Percentiles rank a stretch among this genome's conserved stretches.
phyloP scores from a whole-genome alignment of 2,329 filamentous ascomycete genomes.

The Talaromyces sp. region DNA sequence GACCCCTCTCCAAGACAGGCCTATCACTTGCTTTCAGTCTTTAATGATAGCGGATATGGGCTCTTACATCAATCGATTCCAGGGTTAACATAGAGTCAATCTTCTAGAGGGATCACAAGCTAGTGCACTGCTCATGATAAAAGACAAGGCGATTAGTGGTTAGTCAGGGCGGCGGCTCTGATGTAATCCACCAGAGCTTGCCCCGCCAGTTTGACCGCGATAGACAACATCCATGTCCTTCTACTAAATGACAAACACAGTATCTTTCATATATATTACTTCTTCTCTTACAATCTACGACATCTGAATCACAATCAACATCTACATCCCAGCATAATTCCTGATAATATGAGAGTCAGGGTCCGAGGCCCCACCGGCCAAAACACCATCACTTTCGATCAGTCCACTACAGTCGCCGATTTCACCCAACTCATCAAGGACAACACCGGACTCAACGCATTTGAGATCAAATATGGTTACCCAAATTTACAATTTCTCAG shows the following conservation, averaged over 20 bases:
- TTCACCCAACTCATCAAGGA: conserved; percentile 46
- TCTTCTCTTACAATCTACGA: background rate
- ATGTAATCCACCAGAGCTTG: conserved; percentile 1
- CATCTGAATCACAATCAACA: background rate
- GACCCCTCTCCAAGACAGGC: no score
- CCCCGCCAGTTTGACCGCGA: conserved; percentile 6
- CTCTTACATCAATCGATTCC: no score
- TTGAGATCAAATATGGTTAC: conserved; percentile 80
- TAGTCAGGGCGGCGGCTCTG: background rate
- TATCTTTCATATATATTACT: background rate
- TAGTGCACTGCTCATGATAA: no score
- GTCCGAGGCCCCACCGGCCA: conserved; percentile 72
- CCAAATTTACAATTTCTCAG: conserved; percentile 67
- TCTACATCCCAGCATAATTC: background rate
- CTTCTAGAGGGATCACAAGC: no score
- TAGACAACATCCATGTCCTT: background rate
- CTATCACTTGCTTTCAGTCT: no score
- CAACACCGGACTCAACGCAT: conserved; percentile 62
- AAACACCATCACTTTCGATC: conserved; percentile 65
- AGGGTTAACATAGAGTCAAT: no score
- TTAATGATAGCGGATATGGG: no score
- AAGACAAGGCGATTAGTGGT: no score
- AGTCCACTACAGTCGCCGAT: conserved; percentile 55
- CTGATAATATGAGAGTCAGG: conserved; percentile 63
- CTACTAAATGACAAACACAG: background rate